Conservation (phyloP, 2,329 filamentous ascomycete species). For the Sporothrix euskadiensis region DNA sequence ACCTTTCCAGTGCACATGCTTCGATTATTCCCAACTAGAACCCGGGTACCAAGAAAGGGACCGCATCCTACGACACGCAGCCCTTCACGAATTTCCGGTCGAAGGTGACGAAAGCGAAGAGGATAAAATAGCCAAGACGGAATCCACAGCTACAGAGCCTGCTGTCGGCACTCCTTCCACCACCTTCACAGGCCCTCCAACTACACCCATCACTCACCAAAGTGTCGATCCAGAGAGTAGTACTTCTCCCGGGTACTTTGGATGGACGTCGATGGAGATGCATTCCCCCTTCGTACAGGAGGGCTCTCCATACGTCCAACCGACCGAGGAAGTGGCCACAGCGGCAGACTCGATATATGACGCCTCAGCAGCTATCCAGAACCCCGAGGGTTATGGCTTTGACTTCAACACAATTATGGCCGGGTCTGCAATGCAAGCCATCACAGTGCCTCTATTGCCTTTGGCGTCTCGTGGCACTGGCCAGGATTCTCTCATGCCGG, state of each 20-base stretch:
- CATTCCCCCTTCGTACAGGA: not conserved
- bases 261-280: not conserved
- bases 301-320: not conserved
- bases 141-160: not conserved
- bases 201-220: not conserved
- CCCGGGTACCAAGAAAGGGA: constrained; percentile 21
- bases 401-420: constrained; percentile 8
- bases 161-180: not conserved
- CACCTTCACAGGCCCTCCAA: not conserved
- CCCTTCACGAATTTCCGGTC: constrained; percentile 20
- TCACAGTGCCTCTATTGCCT: too few species aligned
- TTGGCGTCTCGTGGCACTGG: too few species aligned
- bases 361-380: not conserved
- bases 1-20: constrained; percentile 30
- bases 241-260: not conserved
- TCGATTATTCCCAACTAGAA: constrained; percentile 31
- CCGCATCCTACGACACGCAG: constrained; percentile 15
- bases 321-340: not conserved
- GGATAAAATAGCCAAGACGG: not conserved
- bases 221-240: not conserved
- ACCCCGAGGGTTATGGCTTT: not conserved
- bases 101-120: not conserved
- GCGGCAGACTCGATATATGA: not conserved
- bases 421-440: not conserved
- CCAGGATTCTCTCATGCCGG: not conserved